Conservation (phyloP, 2,329 filamentous ascomycete genomes). For the Penicillium crustosum region DNA sequence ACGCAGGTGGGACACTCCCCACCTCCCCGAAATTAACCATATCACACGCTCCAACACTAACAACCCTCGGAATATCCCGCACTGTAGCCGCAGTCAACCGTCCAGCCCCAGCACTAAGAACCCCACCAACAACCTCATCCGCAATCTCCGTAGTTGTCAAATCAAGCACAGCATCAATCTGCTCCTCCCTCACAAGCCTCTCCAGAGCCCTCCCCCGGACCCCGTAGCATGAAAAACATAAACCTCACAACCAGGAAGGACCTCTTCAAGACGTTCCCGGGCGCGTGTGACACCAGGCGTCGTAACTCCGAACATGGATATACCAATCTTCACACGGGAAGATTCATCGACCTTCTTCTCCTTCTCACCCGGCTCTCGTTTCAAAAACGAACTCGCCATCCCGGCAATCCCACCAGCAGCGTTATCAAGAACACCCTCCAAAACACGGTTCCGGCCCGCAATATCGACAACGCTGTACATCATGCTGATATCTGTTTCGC, state of each 20-base stretch:
- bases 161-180: slow-evolving; percentile 66
- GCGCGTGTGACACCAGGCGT: slow-evolving; percentile 63
- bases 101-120: slow-evolving; percentile 59
- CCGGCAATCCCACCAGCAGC: slow-evolving; percentile 62
- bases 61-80: slow-evolving; percentile 58
- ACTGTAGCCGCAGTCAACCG: slow-evolving; percentile 59
- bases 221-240: slow-evolving; percentile 71
- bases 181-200: slow-evolving; percentile 56
- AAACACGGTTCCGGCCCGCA: slow-evolving; percentile 62
- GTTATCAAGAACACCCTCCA: slow-evolving; percentile 60
- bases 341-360: slow-evolving; percentile 39
- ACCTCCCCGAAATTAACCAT: slow-evolving; percentile 65
- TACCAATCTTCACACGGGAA: slow-evolving; percentile 46
- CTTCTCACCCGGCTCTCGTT: neutral
- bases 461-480: slow-evolving; percentile 73
- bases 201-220: slow-evolving; percentile 70
- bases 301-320: slow-evolving; percentile 76
- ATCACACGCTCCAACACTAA: slow-evolving; percentile 58
- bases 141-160: slow-evolving; percentile 71
- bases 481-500: slow-evolving; percentile 67
- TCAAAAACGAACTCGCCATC: slow-evolving; percentile 53
- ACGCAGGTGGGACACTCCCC: slow-evolving; percentile 50
- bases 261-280: slow-evolving; percentile 50
- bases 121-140: slow-evolving; percentile 63
- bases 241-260: slow-evolving; percentile 51